Evolutionary conservation across 2,329 filamentous ascomycete species (phyloP).

Genomic region (Pestalotiopsis sp.): DNA sequence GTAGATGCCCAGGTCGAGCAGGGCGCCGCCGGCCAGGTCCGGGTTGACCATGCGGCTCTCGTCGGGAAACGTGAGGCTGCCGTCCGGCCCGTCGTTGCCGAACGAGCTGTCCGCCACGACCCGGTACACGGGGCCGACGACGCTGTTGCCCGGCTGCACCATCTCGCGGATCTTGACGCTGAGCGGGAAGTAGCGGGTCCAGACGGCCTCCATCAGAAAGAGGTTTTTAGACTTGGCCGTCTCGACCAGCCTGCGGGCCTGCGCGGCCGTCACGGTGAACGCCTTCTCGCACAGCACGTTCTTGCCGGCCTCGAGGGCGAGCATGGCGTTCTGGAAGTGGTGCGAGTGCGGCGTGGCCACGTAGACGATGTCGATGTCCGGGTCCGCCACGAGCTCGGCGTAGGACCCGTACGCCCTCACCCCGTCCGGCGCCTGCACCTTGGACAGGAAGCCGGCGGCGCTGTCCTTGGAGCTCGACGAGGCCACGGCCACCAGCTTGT

Average conservation of each 20-base stretch:
- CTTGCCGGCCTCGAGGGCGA: constrained; percentile 82
- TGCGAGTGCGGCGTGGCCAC: constrained; percentile 89
- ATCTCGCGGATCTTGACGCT: constrained; percentile 74
- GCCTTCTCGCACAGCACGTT: constrained; percentile 90
- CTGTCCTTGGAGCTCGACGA: constrained; percentile 72
- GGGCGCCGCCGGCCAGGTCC: constrained; percentile 77
- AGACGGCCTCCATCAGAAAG: constrained; percentile 85
- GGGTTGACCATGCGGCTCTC: constrained; percentile 78
- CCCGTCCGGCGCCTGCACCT: constrained; percentile 65
- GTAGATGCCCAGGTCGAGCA: constrained; percentile 87
- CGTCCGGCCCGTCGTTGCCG: constrained; percentile 57
- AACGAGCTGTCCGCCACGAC: constrained; percentile 62
- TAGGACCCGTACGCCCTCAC: constrained; percentile 80
- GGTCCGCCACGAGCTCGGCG: constrained; percentile 75
- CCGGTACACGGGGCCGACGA: constrained; percentile 30
- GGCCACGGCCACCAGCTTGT: constrained; percentile 77
- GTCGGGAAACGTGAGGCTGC: constrained; percentile 55
- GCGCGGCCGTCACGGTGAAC: constrained; percentile 79
- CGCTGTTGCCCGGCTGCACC: constrained; percentile 46
- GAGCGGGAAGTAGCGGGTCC: constrained; percentile 86
- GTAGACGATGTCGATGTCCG: constrained; percentile 82
- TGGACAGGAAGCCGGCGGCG: constrained; percentile 71
- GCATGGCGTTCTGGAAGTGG: constrained; percentile 87
- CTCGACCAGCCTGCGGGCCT: constrained; percentile 70
- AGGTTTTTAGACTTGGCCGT: constrained; percentile 71